Conservation (phyloP, 306 rosid species). For the Biancaea sappan region DNA sequence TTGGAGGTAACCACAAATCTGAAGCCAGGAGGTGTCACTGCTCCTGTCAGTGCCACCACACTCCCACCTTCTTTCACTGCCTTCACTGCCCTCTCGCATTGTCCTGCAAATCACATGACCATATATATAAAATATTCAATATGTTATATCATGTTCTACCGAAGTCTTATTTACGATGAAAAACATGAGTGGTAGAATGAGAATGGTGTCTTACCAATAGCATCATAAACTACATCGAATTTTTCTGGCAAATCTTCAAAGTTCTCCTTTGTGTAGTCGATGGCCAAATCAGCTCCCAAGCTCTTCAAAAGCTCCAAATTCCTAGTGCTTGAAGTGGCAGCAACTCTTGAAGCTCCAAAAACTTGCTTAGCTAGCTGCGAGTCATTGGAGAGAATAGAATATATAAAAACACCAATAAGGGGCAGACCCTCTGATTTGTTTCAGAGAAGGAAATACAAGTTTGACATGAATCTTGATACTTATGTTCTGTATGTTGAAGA, state of each 20-base stretch:
- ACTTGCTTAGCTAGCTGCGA: conserved; percentile 84
- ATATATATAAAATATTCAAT: too few species aligned
- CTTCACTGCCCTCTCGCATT: conserved; percentile 88
- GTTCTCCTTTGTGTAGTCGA: conserved; percentile 85
- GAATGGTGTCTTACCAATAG: conserved; percentile 60
- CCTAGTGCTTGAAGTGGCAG: conserved; percentile 88
- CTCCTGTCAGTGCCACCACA: conserved; percentile 85
- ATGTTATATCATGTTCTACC: too few species aligned
- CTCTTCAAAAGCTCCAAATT: conserved; percentile 77
- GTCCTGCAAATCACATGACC: conserved; percentile 57
- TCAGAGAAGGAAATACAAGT: too few species aligned
- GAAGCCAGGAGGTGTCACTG: conserved; percentile 89
- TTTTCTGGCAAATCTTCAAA: conserved; percentile 80
- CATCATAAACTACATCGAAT: conserved; percentile 83
- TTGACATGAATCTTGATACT: not conserved
- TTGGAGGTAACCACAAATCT: conserved; percentile 90
- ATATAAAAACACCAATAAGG: not conserved
- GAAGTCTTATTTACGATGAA: too few species aligned
- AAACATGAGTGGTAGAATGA: not conserved
- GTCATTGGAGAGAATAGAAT: not conserved
- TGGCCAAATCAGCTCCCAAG: conserved; percentile 81
- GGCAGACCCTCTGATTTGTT: not conserved
- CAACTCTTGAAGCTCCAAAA: conserved; percentile 86
- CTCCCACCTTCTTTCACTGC: conserved; percentile 89
- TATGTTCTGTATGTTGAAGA: too few species aligned